Conservation (phyloP, 2,329 filamentous ascomycete genomes). For the Fusarium torreyae region DNA sequence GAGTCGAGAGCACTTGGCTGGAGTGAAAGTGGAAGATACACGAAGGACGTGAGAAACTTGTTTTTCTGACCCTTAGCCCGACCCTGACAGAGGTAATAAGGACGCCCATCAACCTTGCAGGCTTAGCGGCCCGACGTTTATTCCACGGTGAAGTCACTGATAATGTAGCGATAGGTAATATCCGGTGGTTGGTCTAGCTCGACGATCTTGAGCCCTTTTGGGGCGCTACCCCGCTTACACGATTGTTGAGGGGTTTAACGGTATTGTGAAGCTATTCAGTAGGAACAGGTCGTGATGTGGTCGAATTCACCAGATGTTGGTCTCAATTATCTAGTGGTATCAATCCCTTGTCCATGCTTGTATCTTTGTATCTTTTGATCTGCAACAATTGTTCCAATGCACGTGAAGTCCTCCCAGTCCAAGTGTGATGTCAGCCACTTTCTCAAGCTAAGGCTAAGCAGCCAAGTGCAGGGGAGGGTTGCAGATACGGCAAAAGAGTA, state of each 20-base stretch:
- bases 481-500: conserved; percentile 11
- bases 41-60: conserved; percentile 10
- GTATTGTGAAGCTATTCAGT: neutral
- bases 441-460: conserved; percentile 11
- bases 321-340: neutral
- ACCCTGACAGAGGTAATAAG: conserved; percentile 18
- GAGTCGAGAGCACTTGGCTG: neutral
- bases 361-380: conserved; percentile 12
- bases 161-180: conserved; percentile 15
- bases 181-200: conserved; percentile 20
- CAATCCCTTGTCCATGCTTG: conserved; percentile 1
- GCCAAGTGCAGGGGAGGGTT: conserved; percentile 19
- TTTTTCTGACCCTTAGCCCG: neutral
- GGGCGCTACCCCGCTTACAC: conserved; percentile 23
- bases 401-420: neutral
- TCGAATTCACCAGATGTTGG: neutral
- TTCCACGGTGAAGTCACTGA: conserved; percentile 17
- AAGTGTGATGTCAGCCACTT: conserved; percentile 24
- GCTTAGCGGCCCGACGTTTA: conserved; percentile 34
- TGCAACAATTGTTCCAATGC: neutral
- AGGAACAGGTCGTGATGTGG: neutral
- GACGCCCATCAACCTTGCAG: neutral
- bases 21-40: neutral
- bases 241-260: conserved; percentile 15
- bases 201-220: conserved; percentile 38